These are phyloP conservation scores for Filobasidium wieringae DNA, from an alignment of 768 basidiomycete species.

Conservation along the genomic window DNA sequence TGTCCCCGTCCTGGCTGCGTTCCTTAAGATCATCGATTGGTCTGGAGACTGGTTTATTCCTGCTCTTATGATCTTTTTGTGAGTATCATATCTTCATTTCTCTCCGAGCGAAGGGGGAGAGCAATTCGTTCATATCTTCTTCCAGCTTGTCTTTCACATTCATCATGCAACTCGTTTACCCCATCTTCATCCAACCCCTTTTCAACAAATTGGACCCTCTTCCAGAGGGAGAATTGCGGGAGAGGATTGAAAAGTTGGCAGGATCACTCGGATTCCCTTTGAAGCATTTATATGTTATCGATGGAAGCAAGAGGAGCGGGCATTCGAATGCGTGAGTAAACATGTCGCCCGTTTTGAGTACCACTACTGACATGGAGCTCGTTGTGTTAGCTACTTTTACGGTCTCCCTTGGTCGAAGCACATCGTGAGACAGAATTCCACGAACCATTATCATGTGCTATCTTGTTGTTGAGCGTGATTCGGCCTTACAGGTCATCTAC, in stretches of 20 bases:
- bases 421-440: slow-evolving; percentile 43
- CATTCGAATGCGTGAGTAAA: slow-evolving; percentile 62
- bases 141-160: slow-evolving; percentile 68
- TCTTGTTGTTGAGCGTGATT: slow-evolving; percentile 23
- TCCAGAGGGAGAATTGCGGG: slow-evolving; percentile 60
- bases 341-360: background rate
- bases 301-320: slow-evolving; percentile 87
- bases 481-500: slow-evolving; percentile 78
- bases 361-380: background rate
- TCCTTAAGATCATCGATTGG: slow-evolving; percentile 83
- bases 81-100: slow-evolving; percentile 30
- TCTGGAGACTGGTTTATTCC: slow-evolving; percentile 86
- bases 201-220: slow-evolving; percentile 96
- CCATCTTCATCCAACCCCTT: slow-evolving; percentile 59
- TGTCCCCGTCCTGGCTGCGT: slow-evolving; percentile 70
- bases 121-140: background rate
- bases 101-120: background rate
- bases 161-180: slow-evolving; percentile 49
- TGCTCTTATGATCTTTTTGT: slow-evolving; percentile 90
- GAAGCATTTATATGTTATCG: slow-evolving; percentile 90
- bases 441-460: background rate
- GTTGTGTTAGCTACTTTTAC: slow-evolving; percentile 65
- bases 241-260: slow-evolving; percentile 65
- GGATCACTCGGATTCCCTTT: slow-evolving; percentile 78
- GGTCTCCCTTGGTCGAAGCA: slow-evolving; percentile 66